Evolutionary conservation across 2,329 filamentous ascomycete genomes (phyloP).

Genomic region (Chaetomium sp.): DNA sequence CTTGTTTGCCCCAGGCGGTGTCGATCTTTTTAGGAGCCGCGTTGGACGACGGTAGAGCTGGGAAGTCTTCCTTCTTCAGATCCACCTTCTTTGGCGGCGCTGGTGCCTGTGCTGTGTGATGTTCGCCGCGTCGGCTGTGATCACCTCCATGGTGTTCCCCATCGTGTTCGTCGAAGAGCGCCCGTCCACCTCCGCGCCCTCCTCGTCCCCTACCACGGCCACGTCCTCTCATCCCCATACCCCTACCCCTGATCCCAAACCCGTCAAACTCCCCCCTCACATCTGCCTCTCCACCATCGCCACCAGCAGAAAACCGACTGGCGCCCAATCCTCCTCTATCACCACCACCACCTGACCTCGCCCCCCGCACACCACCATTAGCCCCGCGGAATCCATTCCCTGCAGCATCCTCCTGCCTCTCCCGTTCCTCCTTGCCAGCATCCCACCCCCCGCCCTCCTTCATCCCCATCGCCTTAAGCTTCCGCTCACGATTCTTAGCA

Average conservation of each 20-base stretch:
- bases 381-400: conserved; percentile 37
- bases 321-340: conserved; percentile 32
- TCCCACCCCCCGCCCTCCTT: conserved; percentile 52
- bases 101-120: conserved; percentile 3
- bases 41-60: conserved; percentile 30
- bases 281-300: conserved; percentile 26
- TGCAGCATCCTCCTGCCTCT: conserved; percentile 36
- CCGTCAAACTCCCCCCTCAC: conserved; percentile 21
- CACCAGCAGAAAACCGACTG: conserved; percentile 35
- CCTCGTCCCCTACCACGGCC: conserved; percentile 28
- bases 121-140: conserved; percentile 8
- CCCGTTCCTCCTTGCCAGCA: conserved; percentile 47
- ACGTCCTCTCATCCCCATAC: conserved; percentile 7
- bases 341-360: conserved; percentile 4
- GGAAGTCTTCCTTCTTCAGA: conserved; percentile 35
- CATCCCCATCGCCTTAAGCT: conserved; percentile 51
- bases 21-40: conserved; percentile 24
- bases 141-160: conserved; percentile 2
- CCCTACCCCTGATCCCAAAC: conserved; percentile 10
- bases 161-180: conserved; percentile 13
- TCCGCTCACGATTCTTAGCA: conserved; percentile 53
- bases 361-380: conserved; percentile 31
- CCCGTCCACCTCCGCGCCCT: conserved; percentile 30
- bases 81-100: conserved; percentile 18
- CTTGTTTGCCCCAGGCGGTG: conserved; percentile 21